These are phyloP conservation scores for Lotmaria passim DNA, from an alignment of 208 protist genomes.

Conservation along the genomic window DNA sequence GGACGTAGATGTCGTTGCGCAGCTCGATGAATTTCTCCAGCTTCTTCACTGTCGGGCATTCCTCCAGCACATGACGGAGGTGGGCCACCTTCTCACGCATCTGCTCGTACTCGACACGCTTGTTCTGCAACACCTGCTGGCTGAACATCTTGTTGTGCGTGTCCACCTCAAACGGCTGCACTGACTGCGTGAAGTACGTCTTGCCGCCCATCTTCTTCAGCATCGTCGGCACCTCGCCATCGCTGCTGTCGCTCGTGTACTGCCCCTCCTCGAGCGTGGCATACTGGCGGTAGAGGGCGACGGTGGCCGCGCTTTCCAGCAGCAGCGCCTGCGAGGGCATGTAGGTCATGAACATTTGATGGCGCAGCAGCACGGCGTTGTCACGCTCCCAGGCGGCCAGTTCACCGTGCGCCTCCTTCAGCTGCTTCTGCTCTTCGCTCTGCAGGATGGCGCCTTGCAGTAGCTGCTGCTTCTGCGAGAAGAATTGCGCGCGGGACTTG, in stretches of 20 bases:
- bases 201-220: slow-evolving; percentile 74
- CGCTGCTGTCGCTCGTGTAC: slow-evolving; percentile 82
- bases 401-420: slow-evolving; percentile 78
- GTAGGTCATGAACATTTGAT: slow-evolving; percentile 89
- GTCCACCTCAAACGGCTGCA: slow-evolving; percentile 73
- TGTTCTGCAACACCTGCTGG: slow-evolving; percentile 87
- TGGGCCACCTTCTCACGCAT: slow-evolving; percentile 63
- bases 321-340: slow-evolving; percentile 75
- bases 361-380: slow-evolving; percentile 81
- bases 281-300: slow-evolving; percentile 88
- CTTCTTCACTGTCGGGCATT: slow-evolving; percentile 50
- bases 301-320: slow-evolving; percentile 79
- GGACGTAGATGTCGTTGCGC: slow-evolving; percentile 63
- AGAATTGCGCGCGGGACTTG: slow-evolving; percentile 78
- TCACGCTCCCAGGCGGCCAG: slow-evolving; percentile 80
- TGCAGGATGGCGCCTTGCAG: slow-evolving; percentile 69
- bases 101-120: slow-evolving; percentile 87
- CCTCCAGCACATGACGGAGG: slow-evolving; percentile 55
- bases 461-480: slow-evolving; percentile 72
- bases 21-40: slow-evolving; percentile 70
- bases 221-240: slow-evolving; percentile 73
- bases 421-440: slow-evolving; percentile 61
- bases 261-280: slow-evolving; percentile 72
- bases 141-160: slow-evolving; percentile 89
- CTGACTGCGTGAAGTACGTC: slow-evolving; percentile 70